Evolutionary conservation across 352 stramenopile genomes (phyloP), one percentile per base, ranked within the genome.

Genomic region (Vaucheria bursata): DNA sequence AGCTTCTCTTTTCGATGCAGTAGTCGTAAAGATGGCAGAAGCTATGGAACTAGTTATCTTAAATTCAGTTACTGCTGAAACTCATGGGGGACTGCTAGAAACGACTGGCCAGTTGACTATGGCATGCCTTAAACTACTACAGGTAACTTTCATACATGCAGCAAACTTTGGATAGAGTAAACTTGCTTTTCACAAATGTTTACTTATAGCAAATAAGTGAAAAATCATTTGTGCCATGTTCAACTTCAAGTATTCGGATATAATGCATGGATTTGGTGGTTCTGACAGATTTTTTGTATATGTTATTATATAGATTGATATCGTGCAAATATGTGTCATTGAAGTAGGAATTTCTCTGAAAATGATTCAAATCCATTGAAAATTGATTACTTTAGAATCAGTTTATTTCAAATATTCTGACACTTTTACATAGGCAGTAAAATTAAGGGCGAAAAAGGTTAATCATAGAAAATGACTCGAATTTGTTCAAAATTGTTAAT

Each of bases 71-170:
- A 50, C 4, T 12, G 39, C 39, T 50, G 12, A 12, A 5, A 50
- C 39, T 50, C 5, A 5, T 50, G 12, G 4, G 7, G 71, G 45
- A 5, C 71, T 82, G 50, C 39, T 34, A n/a, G 77, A 79, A 29
- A 74, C 77, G 25, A 53, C 50, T 7, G 69, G 66, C 35, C 71
- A 53, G 3, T 52, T 82, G 12, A 68, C 70, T n/a, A 77, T 73
- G 8, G 77, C 77, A 33, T 82, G 77, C 49, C 71, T 82, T 5
- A 82, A 81, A 59, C 71, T 82, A 35, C 39, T 82, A 18, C 79
- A 82, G 50, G 77, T 82, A 12, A 73, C 75, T 32, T 50, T 69
- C n/a, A n/a, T n/a, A n/a, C n/a, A n/a, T n/a, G n/a, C n/a, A n/a
- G n/a, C n/a, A n/a, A n/a, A 12, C 69, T 50, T 5, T 50, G 39